A percentile compares a stretch with the other conserved stretches of the same genome.
phyloP scores from a whole-genome alignment of 2,329 filamentous ascomycete genomes.

The Penicillium thymicola region DNA sequence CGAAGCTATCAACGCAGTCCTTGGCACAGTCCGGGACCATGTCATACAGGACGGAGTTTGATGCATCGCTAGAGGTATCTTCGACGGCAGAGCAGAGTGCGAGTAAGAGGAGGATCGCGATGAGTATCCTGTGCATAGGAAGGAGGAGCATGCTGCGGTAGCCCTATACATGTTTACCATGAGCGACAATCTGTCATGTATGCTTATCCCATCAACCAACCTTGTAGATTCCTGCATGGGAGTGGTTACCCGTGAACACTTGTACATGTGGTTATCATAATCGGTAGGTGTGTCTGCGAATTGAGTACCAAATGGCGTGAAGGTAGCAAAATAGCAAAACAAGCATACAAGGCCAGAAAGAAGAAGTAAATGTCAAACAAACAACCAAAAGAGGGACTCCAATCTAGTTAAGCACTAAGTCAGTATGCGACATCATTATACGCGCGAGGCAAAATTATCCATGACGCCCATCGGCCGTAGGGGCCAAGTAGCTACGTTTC shows the following conservation, averaged over 20 bases:
- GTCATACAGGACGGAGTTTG: constrained; percentile 33
- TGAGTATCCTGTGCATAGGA: constrained; percentile 27
- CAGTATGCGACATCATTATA: constrained; percentile 8
- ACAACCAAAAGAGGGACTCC: not conserved
- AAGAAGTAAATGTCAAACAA: constrained; percentile 9
- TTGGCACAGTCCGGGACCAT: constrained; percentile 59
- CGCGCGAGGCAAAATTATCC: constrained; percentile 13
- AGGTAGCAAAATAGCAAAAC: not conserved
- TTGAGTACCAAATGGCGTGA: not conserved
- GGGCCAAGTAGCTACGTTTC: constrained; percentile 7
- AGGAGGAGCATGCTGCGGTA: constrained; percentile 37
- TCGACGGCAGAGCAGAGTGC: constrained; percentile 22
- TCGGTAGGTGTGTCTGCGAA: constrained; percentile 8
- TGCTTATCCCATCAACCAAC: constrained; percentile 10
- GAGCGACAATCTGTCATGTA: constrained; percentile 8
- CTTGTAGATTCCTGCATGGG: constrained; percentile 18
- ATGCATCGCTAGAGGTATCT: constrained; percentile 15
- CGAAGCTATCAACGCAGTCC: constrained; percentile 61
- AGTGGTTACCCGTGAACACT: constrained; percentile 25
- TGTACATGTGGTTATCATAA: constrained; percentile 25
- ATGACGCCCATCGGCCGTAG: constrained; percentile 10
- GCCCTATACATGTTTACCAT: constrained; percentile 19
- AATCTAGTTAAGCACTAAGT: constrained; percentile 17
- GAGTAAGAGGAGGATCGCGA: constrained; percentile 23
- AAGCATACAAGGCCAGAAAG: not conserved